A percentile compares a stretch with the other conserved stretches of the same genome.
Conservation (phyloP, 306 rosid genomes). For the Dicorynia guianensis region DNA sequence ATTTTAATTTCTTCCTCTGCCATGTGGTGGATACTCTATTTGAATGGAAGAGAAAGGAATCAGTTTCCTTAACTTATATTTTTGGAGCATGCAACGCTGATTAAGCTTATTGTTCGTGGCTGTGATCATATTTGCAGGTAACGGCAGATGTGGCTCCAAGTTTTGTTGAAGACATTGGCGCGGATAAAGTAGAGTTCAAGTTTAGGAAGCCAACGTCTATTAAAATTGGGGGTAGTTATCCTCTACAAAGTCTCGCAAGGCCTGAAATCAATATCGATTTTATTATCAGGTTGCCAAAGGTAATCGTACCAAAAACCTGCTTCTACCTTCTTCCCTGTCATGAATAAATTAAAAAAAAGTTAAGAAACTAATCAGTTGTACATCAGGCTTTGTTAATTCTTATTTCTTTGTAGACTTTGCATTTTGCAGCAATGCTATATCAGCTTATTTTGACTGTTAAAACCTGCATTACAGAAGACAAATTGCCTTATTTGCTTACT, state of each 20-base stretch:
- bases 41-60: not conserved
- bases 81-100: not conserved
- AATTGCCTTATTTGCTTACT: not conserved
- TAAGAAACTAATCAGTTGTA: not conserved
- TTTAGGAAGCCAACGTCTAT: constrained; percentile 70
- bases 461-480: not conserved
- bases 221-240: constrained; percentile 76
- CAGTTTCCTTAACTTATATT: not conserved
- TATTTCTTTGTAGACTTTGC: not conserved
- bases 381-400: not conserved
- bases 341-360: not conserved
- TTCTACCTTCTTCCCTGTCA: not conserved
- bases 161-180: constrained; percentile 85
- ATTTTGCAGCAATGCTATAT: not conserved
- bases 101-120: constrained; percentile 7
- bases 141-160: constrained; percentile 65
- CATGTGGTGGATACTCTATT: not conserved
- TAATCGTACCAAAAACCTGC: constrained; percentile 25
- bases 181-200: constrained; percentile 82
- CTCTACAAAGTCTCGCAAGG: constrained; percentile 58
- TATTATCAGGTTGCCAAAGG: constrained; percentile 82
- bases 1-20: not conserved
- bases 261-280: constrained; percentile 77
- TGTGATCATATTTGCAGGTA: constrained; percentile 48
- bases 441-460: not conserved